A percentile compares a stretch with the other conserved stretches of the same genome.
These are phyloP conservation scores for Yamadazyma philogaea DNA, from an alignment of 805 yeast species.

Conservation along the genomic window DNA sequence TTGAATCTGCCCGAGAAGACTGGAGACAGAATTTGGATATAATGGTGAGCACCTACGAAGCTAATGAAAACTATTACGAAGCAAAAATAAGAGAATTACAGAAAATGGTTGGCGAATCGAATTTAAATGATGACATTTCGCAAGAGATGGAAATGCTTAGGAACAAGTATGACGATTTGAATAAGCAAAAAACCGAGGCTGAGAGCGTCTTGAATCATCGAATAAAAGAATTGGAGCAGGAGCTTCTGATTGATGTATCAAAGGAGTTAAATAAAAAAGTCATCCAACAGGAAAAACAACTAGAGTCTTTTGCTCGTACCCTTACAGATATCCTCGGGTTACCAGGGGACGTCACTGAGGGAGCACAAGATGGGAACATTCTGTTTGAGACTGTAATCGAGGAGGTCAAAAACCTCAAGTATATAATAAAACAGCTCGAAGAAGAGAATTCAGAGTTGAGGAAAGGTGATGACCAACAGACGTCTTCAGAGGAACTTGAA, in stretches of 20 bases:
- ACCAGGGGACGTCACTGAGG: slow-evolving; percentile 4
- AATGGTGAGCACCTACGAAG: slow-evolving; percentile 53
- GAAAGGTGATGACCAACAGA: slow-evolving; percentile 13
- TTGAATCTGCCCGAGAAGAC: slow-evolving; percentile 56
- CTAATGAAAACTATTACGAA: slow-evolving; percentile 49
- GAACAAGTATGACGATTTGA: slow-evolving; percentile 3
- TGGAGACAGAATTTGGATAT: slow-evolving; percentile 56
- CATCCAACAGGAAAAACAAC: slow-evolving; percentile 9
- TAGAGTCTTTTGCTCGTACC: slow-evolving; percentile 10
- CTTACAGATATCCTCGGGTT: slow-evolving; percentile 12
- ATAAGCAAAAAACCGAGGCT: neutral
- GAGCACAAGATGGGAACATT: slow-evolving; percentile 2
- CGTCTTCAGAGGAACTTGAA: slow-evolving; percentile 14
- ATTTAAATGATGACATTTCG: neutral
- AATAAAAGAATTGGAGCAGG: slow-evolving; percentile 5
- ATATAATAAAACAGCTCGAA: slow-evolving; percentile 10
- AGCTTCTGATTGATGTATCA: neutral
- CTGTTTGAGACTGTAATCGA: slow-evolving; percentile 10
- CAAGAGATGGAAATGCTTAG: slow-evolving; percentile 1
- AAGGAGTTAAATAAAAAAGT: slow-evolving; percentile 8
- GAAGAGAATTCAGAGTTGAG: slow-evolving; percentile 9
- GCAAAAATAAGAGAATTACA: slow-evolving; percentile 41
- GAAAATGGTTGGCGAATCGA: slow-evolving; percentile 13
- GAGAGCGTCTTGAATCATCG: neutral
- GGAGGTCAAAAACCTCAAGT: neutral